Percentiles rank a stretch among this genome's conserved stretches.
These are phyloP conservation scores for Parasarocladium wereldwijsianum DNA, from an alignment of 2,329 filamentous ascomycete species.

Conservation along the genomic window DNA sequence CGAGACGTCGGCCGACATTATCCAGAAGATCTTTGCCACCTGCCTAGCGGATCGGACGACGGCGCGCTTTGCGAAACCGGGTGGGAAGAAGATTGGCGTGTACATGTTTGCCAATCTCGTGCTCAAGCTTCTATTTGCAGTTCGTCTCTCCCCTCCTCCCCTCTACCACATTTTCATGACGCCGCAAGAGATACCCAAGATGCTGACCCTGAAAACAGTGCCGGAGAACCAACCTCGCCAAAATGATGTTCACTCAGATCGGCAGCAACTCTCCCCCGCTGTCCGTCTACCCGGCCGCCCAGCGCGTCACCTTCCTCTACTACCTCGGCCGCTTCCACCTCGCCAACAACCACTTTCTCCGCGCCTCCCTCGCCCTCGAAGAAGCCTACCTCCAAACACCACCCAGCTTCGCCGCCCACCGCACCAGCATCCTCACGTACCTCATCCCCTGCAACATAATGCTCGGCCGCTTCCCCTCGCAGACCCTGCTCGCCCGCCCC, in stretches of 20 bases:
- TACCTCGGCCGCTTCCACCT: constrained; percentile 87
- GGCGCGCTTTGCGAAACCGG: constrained; percentile 50
- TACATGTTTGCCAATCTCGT: constrained; percentile 89
- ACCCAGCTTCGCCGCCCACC: constrained; percentile 50
- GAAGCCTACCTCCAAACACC: constrained; percentile 63
- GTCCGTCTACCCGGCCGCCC: constrained; percentile 65
- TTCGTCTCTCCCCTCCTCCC: constrained; percentile 24
- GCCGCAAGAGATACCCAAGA: background rate
- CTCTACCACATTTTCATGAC: no score
- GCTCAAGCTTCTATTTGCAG: constrained; percentile 73
- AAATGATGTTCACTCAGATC: constrained; percentile 83
- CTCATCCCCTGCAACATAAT: constrained; percentile 73
- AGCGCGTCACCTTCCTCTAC: constrained; percentile 86
- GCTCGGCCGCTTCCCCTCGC: constrained; percentile 67
- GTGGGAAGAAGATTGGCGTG: constrained; percentile 75
- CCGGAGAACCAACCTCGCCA: constrained; percentile 67
- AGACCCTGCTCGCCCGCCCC: constrained; percentile 48
- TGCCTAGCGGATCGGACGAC: constrained; percentile 71
- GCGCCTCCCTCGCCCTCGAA: constrained; percentile 61
- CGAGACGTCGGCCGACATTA: constrained; percentile 75
- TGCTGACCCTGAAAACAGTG: constrained; percentile 31
- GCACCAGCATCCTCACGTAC: constrained; percentile 67
- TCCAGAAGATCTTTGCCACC: constrained; percentile 81
- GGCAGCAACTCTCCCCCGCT: constrained; percentile 70
- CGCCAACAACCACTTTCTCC: constrained; percentile 67